Evolutionary conservation across 495 filamentous ascomycete species (phyloP), one percentile per base, ranked within the genome.

Genomic region (Lepidopterella palustris): DNA sequence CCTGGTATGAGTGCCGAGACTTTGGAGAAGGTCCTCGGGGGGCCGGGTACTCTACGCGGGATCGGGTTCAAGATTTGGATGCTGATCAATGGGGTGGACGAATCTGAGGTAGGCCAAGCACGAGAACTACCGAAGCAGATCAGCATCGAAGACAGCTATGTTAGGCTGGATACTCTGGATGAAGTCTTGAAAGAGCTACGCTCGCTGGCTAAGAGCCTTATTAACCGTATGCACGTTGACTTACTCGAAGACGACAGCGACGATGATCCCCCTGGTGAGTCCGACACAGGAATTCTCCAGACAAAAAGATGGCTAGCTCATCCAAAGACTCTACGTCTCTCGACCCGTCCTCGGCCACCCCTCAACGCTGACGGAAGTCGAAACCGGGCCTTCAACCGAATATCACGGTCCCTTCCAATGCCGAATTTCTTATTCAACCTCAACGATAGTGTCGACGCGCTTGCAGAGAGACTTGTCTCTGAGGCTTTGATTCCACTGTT

Each of bases 101-200:
- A 78, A 55, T 75, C 80, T 6, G 84, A 87, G 42, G 90, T 97
- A 18, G 78, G 80, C 20, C 79, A 84, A 60, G 87, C 85, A 1
- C 80, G 83, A 63, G 83, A 82, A 39, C 71, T 95, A 13, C 92
- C 92, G 0, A 84, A 83, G 11, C 91, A 96, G 70, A 96, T 97
- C 70, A 92, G 88, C 71, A 95, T 97, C 60, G 92, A 97, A 68
- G 90, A 97, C 70, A 89, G 88, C 4, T 97, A 93, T 68, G 77
- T 78, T 49, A 81, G 82, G 1, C 76, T 96, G 0, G 79, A 84
- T 62, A 81, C 77, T 0, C 60, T 86, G 45, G 70, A 81, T 2
- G 78, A 84, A 47, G 81, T 89, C 2, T 74, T 73, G n/a, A 77
- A 78, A 45, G 86, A 91, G 66, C 76, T 97, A 21, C 65, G 69